phyloP scores from a whole-genome alignment of 2,329 filamentous ascomycete species.

The Raffaelea albimanens region DNA sequence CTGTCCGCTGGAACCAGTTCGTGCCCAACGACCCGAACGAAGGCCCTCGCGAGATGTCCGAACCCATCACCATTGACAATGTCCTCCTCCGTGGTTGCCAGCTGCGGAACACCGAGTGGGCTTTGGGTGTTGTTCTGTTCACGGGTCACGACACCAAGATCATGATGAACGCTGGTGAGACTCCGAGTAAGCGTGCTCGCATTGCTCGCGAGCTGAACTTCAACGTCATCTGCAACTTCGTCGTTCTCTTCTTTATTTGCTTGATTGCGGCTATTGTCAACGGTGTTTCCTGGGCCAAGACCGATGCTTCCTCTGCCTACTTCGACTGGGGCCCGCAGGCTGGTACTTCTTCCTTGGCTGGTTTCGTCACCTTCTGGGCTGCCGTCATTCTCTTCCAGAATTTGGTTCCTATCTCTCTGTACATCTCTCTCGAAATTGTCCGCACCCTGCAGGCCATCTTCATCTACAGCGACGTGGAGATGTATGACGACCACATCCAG shows the following conservation, averaged over 20 bases:
- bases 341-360: conserved; percentile 63
- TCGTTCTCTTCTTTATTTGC: conserved; percentile 83
- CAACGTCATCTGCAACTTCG: conserved; percentile 95
- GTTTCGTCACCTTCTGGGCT: conserved; percentile 96
- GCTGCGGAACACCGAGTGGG: conserved; percentile 91
- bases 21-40: conserved; percentile 51
- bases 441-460: conserved; percentile 89
- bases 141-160: conserved; percentile 97
- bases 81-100: conserved; percentile 87
- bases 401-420: conserved; percentile 94
- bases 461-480: conserved; percentile 90
- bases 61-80: conserved; percentile 93
- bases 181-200: conserved; percentile 83
- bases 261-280: conserved; percentile 76
- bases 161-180: conserved; percentile 96
- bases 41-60: conserved; percentile 68
- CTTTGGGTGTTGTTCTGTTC: conserved; percentile 84
- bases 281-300: conserved; percentile 69
- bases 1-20: conserved; percentile 75
- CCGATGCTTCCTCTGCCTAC: conserved; percentile 63
- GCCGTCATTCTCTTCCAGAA: conserved; percentile 95
- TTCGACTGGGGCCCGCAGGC: conserved; percentile 86
- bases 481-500: conserved; percentile 95
- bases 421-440: conserved; percentile 94
- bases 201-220: conserved; percentile 92